Evolutionary conservation across 371 early-diverging fungal species (phyloP).

Genomic region (Mortierella sp.): DNA sequence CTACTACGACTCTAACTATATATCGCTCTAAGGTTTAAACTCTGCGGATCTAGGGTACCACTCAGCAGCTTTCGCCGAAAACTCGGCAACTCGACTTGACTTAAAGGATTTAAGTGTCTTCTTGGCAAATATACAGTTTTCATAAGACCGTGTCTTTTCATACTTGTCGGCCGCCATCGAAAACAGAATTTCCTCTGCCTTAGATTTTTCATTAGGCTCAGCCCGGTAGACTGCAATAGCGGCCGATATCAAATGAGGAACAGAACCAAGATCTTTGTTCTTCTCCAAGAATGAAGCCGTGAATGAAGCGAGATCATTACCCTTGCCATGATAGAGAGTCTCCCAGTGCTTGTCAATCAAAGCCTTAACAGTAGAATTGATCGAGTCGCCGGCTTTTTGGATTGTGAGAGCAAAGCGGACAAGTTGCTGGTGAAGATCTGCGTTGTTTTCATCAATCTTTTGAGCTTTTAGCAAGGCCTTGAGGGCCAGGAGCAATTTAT

Average conservation of each 20-base stretch:
- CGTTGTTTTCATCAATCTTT: conserved; percentile 64
- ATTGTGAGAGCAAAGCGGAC: conserved; percentile 69
- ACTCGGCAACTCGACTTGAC: conserved; percentile 39
- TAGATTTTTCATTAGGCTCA: conserved; percentile 34
- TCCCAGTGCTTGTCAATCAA: conserved; percentile 51
- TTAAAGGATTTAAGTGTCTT: conserved; percentile 43
- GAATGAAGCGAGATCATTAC: conserved; percentile 22
- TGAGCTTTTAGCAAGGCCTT: conserved; percentile 72
- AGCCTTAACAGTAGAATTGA: conserved; percentile 36
- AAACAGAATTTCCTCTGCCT: conserved; percentile 53
- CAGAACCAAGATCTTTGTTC: conserved; percentile 47
- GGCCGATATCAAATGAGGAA: conserved; percentile 60
- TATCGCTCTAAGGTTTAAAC: conserved; percentile 18
- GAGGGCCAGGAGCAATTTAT: conserved; percentile 81
- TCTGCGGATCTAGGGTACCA: conserved; percentile 42
- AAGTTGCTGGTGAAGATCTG: conserved; percentile 64
- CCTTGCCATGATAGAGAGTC: conserved; percentile 36
- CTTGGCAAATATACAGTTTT: conserved; percentile 25
- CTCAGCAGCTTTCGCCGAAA: conserved; percentile 23
- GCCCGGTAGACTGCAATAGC: conserved; percentile 56
- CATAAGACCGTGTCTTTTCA: conserved; percentile 28
- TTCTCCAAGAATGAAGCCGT: conserved; percentile 34
- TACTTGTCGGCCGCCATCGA: conserved; percentile 26
- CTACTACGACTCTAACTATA: not conserved
- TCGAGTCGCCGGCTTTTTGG: conserved; percentile 30